phyloP scores from a whole-genome alignment of 1,284 basidiomycete genomes.

The Trametes hirsuta region DNA sequence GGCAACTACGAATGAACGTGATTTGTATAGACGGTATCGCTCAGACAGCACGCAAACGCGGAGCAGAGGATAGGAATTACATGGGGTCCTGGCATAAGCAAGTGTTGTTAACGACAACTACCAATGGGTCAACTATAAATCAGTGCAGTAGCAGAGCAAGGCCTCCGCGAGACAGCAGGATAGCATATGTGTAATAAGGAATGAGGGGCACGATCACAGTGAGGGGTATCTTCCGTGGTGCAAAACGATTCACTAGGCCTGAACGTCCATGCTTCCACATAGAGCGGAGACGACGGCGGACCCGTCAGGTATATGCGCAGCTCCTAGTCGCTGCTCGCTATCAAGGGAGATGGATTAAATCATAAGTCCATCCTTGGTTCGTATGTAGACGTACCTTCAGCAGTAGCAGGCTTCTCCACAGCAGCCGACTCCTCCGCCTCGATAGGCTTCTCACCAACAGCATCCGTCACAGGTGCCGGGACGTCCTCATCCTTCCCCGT shows the following conservation, averaged over 20 bases:
- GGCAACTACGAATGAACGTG: neutral
- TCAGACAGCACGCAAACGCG: neutral
- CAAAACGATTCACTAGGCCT: conserved; percentile 7
- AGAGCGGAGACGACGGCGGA: neutral
- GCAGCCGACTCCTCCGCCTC: no score
- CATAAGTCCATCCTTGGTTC: neutral
- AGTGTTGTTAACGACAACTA: neutral
- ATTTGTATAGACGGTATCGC: neutral
- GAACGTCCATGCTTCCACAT: conserved; percentile 19
- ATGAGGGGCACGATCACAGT: neutral
- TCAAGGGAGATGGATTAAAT: neutral
- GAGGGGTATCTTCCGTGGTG: conserved; percentile 24
- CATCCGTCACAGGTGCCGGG: neutral
- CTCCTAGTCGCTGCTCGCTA: conserved; percentile 10
- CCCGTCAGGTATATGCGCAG: conserved; percentile 19
- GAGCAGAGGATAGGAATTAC: neutral
- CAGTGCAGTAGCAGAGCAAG: neutral
- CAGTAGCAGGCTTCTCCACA: conserved; percentile 19
- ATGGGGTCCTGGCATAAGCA: neutral
- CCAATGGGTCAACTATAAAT: neutral
- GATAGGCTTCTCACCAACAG: neutral
- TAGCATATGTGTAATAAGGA: conserved; percentile 16
- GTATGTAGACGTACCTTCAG: conserved; percentile 5
- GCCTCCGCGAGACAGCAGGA: conserved; percentile 11
- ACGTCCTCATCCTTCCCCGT: conserved; percentile 1